Conservation (phyloP, 129 eudicot species). For the Centella asiatica region DNA sequence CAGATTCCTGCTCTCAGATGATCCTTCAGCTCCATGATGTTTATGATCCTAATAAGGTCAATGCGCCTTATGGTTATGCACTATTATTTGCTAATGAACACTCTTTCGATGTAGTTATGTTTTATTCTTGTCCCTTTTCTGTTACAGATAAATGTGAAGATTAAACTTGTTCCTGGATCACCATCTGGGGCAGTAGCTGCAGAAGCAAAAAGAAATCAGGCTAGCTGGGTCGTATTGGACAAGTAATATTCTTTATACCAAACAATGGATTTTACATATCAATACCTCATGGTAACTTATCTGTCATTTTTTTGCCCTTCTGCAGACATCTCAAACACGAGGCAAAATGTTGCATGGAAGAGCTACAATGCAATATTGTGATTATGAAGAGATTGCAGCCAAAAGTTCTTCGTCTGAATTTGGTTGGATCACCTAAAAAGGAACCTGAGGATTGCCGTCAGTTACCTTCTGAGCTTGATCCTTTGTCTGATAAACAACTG, state of each 20-base stretch:
- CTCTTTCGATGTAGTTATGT: conserved; percentile 2
- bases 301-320: not conserved
- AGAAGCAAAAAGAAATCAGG: conserved; percentile 80
- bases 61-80: conserved; percentile 10
- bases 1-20: conserved; percentile 96
- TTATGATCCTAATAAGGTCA: conserved; percentile 91
- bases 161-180: conserved; percentile 66
- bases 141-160: conserved; percentile 82
- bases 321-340: conserved; percentile 82
- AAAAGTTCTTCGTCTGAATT: conserved; percentile 78
- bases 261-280: not conserved
- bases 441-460: conserved; percentile 29
- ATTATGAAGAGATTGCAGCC: conserved; percentile 86
- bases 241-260: conserved; percentile 40
- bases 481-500: conserved; percentile 33
- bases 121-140: conserved; percentile 7
- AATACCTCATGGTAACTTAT: not conserved
- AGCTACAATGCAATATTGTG: conserved; percentile 91
- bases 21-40: conserved; percentile 96
- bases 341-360: conserved; percentile 89
- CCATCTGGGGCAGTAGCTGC: conserved; percentile 87
- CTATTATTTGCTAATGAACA: not conserved
- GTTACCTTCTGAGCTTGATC: conserved; percentile 26
- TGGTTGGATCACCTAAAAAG: conserved; percentile 64
- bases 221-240: conserved; percentile 91